Base-by-base conservation (phyloP, 345 rosid genomes). In the Hypericum perforatum region DNA sequence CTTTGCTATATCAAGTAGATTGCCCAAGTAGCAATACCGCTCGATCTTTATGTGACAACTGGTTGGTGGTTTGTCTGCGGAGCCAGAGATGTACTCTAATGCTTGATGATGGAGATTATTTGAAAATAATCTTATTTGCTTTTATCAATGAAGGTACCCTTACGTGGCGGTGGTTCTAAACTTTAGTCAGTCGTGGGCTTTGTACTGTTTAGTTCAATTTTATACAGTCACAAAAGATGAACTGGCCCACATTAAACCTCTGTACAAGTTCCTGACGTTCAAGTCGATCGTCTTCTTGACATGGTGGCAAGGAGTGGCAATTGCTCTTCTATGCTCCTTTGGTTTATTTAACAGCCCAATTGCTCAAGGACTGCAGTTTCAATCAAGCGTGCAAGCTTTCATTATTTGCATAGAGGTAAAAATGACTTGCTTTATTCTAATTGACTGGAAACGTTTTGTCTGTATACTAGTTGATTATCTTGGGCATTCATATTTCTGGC, bases 251-350 rank as follows among this genome's bases (percentile, higher is more conserved):
- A 94, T 94, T 67, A 84, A 86, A 43, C 99, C 99, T 7, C 77
- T 94, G 54, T 90, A 94, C 57, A 94, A 94, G 80, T 94, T 94
- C 72, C 62, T 89, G 58, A 86, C 84, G 1, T 89, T 94, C 56
- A 94, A 94, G 62, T 88, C 99, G 6, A 94, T 94, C 49, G 99
- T 94, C 61, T 94, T 94, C 70, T 66, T 89, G 75, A 94, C 97
- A 60, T 89, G 97, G 97, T 89, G 99, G 97, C 97, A 94, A 81
- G 97, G 99, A 62, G 95, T 86, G 54, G 91, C 95, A 16, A 94
- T 94, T 64, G 97, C 99, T 72, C 71, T 89, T 52, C 72, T 94
- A 57, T 82, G 63, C 68, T 63, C 94, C 59, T 76, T 89, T 59
- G 95, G 94, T 56, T 77, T 94, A 75, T 80, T 94, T 63, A 82